Evolutionary conservation across 805 yeast species (phyloP), one percentile per base, ranked within the genome.

Genomic region (Candida rishiriensis): DNA sequence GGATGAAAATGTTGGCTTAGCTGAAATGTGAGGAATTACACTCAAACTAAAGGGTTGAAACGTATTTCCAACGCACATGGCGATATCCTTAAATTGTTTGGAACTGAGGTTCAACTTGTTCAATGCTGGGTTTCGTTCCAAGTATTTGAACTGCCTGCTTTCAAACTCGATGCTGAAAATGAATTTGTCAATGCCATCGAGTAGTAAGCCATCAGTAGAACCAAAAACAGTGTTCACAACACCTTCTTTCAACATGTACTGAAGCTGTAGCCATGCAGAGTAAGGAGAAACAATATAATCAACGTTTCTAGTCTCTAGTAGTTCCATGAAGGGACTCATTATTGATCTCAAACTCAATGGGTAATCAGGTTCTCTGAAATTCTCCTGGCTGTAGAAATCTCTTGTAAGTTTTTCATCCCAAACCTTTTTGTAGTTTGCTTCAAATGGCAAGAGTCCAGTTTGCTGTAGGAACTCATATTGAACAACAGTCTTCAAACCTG

Each of bases 281-380:
- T 81, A 89, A 5, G 98, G 98, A 31, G 96, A 85, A 11, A 89
- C 78, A 44, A 88, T 64, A 58, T 75, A 90, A 46, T 82, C 84
- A 11, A 87, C 65, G 3, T 69, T 74, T 39, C 73, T 69, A 16
- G 72, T 75, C 32, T 73, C 71, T 46, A 91, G 77, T 43, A 77
- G 75, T 18, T 70, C 65, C 46, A 85, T 69, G 49, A 88, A 69
- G 49, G 80, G 82, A 42, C 72, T 67, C 43, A 75, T 62, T 57
- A 80, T 74, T 3, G 79, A 71, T 47, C 74, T 69, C 14, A 75
- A 52, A 2, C 75, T 72, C 39, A 80, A 63, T 0, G 80, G 76
- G 9, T 79, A 73, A 26, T 70, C 70, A 41, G 65, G 63, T 40
- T 76, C 74, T 51, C 84, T 70, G 54, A 83, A 83, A 3, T 77